Evolutionary conservation across 139 green algal genomes (phyloP), one percentile per base, ranked within the genome.

Genomic region (Asterochloris erici): DNA sequence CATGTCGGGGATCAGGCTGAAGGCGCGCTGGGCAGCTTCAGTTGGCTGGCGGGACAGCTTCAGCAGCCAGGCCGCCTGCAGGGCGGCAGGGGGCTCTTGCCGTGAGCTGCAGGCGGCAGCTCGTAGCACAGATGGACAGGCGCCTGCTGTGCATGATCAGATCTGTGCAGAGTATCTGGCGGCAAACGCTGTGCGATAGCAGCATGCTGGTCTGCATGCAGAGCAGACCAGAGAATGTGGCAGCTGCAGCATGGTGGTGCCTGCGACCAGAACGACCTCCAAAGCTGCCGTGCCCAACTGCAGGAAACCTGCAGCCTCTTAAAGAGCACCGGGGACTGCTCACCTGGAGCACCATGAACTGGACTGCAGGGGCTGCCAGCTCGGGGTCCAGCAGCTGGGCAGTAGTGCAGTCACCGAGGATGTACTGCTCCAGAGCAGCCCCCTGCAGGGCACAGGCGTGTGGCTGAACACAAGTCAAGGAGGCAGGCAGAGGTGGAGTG

Each of bases 31-130:
- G n/a, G 86, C 78, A 1, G 62, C 73, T 13, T 62, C 70, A 0
- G 74, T 60, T 26, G 77, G 74, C 23, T 78, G 62, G 21, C 26
- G 23, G 23, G 90, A 63, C 74, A 93, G 75, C 19, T 82, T 68
- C 64, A 82, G 64, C 54, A 95, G 81, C 91, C 91, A 95, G 28
- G 76, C 64, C 26, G 85, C 74, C 86, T 92, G 85, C 73, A 84
- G n/a, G 38, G n/a, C 38, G 6, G 38, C 38, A 6, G 38, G 38
- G 38, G 38, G 38, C 38, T n/a, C 38, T 54, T 54, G 38, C 38
- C 38, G 6, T 54, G 38, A 54, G 38, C 38, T 54, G 38, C 38
- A 54, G 38, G 38, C 38, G 38, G 38, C 38, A 54, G 38, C 38
- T 54, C 6, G 2, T 6, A 54, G 6, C 38, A 54, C 38, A 10